Percentiles rank a stretch among this genome's conserved stretches.
phyloP scores from a whole-genome alignment of 2,329 filamentous ascomycete genomes.

The Xylaria sp. region DNA sequence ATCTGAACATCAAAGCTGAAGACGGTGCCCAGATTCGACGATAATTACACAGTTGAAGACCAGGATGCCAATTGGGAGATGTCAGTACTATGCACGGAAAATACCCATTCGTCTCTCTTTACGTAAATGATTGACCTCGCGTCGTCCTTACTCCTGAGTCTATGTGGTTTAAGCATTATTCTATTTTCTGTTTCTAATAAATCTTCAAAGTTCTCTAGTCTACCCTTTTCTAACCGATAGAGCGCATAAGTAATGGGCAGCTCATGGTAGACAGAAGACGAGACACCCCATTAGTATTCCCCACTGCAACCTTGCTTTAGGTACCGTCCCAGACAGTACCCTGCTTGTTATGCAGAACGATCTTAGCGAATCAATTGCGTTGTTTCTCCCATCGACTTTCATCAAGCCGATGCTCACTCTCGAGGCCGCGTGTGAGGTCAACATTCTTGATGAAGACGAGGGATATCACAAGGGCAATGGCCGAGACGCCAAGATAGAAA shows the following conservation, averaged over 20 bases:
- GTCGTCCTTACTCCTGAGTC: background rate
- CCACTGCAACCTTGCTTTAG: background rate
- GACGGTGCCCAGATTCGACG: background rate
- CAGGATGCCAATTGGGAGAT: background rate
- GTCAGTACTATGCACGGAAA: too few relatives aligned
- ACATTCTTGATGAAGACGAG: conserved; percentile 42
- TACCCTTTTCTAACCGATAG: background rate
- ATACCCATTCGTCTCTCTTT: too few relatives aligned
- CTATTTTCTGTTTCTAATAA: too few relatives aligned
- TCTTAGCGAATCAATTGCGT: conserved; percentile 7
- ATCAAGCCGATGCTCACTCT: conserved; percentile 43
- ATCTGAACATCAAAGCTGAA: background rate
- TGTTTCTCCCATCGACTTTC: conserved; percentile 33
- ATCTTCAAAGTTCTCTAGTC: background rate
- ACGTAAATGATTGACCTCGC: background rate
- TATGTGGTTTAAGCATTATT: background rate
- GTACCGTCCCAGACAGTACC: background rate
- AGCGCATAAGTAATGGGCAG: background rate
- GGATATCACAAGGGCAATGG: conserved; percentile 37
- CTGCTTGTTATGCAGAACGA: background rate
- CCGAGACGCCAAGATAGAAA: conserved; percentile 41
- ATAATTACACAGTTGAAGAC: background rate
- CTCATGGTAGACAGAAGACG: background rate
- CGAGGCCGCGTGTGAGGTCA: conserved; percentile 41
- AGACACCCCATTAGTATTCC: background rate